phyloP scores from a whole-genome alignment of 768 basidiomycete genomes.

The Suillus clintonianus region DNA sequence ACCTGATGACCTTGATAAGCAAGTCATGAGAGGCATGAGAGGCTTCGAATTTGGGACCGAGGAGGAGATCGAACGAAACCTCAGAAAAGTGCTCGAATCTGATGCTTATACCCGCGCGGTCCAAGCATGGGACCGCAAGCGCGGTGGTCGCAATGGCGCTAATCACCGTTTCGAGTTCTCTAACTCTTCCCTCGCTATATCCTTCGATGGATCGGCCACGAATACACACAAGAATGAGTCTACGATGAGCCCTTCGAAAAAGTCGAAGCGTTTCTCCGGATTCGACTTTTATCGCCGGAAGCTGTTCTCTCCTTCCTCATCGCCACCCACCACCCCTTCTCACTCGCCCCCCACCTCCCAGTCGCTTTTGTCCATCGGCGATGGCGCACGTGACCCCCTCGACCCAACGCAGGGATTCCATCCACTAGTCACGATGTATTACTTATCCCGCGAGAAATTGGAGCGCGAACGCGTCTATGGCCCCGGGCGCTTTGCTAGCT shows the following conservation, averaged over 20 bases:
- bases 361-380: constrained; percentile 52
- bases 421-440: constrained; percentile 95
- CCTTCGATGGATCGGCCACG: constrained; percentile 50
- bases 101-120: constrained; percentile 78
- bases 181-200: constrained; percentile 70
- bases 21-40: constrained; percentile 87
- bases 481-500: constrained; percentile 89
- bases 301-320: constrained; percentile 62
- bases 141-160: constrained; percentile 43
- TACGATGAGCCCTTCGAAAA: constrained; percentile 51
- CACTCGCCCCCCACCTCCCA: constrained; percentile 64
- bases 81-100: constrained; percentile 72
- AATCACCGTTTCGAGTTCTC: constrained; percentile 56
- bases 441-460: constrained; percentile 91
- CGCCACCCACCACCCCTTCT: constrained; percentile 53
- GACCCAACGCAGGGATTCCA: constrained; percentile 95
- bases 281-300: constrained; percentile 95
- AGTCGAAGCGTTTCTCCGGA: constrained; percentile 86
- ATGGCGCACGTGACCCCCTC: constrained; percentile 49
- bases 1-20: constrained; percentile 82
- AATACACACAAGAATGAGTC: constrained; percentile 42
- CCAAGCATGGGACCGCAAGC: constrained; percentile 76
- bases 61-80: constrained; percentile 78
- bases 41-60: constrained; percentile 96
- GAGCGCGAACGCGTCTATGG: constrained; percentile 95